phyloP scores from a whole-genome alignment of 2,329 filamentous ascomycete genomes.

The Moelleriella libera region DNA sequence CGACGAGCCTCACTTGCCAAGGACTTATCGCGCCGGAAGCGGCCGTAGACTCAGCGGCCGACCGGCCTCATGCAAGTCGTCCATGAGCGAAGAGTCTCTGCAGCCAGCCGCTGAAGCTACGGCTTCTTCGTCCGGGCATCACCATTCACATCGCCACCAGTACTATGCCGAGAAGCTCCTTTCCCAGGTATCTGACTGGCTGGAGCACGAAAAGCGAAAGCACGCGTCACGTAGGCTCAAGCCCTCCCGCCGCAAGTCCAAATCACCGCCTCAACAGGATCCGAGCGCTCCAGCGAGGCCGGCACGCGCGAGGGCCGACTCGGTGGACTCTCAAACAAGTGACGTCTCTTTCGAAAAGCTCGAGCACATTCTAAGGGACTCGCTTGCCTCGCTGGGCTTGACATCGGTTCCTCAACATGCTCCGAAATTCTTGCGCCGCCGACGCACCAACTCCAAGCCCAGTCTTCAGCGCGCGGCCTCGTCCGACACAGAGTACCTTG shows the following conservation, averaged over 20 bases:
- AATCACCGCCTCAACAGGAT: conserved; percentile 17
- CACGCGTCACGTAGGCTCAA: conserved; percentile 23
- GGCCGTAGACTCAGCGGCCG: conserved; percentile 20
- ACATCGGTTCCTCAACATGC: conserved; percentile 27
- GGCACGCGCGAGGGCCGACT: conserved; percentile 29
- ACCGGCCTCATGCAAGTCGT: conserved; percentile 28
- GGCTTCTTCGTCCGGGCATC: conserved; percentile 9
- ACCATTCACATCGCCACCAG: conserved; percentile 17
- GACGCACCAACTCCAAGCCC: conserved; percentile 18
- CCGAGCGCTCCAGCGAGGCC: conserved; percentile 5
- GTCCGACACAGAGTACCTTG: conserved; percentile 75
- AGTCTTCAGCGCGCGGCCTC: conserved; percentile 39
- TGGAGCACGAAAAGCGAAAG: conserved; percentile 58
- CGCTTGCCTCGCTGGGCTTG: conserved; percentile 39
- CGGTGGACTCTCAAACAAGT: conserved; percentile 51
- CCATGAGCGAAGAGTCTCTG: conserved; percentile 21
- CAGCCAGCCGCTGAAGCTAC: conserved; percentile 14
- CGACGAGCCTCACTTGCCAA: conserved; percentile 15
- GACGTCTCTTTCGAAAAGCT: conserved; percentile 65
- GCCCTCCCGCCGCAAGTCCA: conserved; percentile 26
- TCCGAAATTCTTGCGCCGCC: conserved; percentile 26
- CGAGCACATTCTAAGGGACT: conserved; percentile 64
- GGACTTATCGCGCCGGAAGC: conserved; percentile 18
- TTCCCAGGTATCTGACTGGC: conserved; percentile 68
- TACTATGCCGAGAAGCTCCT: conserved; percentile 44